A percentile compares a stretch with the other conserved stretches of the same genome.
phyloP scores from a whole-genome alignment of 176 grass and related monocot genomes.

The Oryza glumipatula region DNA sequence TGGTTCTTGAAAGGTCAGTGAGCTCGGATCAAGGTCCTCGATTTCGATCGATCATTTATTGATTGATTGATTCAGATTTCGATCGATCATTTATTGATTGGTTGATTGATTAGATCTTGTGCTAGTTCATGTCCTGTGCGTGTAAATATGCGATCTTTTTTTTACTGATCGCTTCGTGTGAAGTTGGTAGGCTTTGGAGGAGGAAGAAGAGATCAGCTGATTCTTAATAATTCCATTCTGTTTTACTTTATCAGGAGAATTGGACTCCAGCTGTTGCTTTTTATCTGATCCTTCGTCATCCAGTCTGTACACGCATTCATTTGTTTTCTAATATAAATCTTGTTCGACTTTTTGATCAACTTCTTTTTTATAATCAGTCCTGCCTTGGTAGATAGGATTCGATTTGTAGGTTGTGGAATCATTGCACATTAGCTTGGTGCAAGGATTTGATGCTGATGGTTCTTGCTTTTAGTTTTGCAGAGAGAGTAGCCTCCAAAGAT shows the following conservation, averaged over 20 bases:
- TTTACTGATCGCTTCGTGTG: background rate
- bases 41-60: background rate
- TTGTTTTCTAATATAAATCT: conserved; percentile 21
- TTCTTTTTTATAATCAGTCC: background rate
- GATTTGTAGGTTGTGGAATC: background rate
- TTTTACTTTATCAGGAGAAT: conserved; percentile 31
- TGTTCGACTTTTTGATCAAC: background rate
- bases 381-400: conserved; percentile 4
- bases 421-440: conserved; percentile 1
- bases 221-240: background rate
- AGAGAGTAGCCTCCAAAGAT: conserved; percentile 33
- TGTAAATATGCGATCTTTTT: background rate
- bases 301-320: conserved; percentile 38
- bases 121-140: background rate
- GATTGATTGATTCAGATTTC: background rate
- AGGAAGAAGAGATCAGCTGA: background rate
- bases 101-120: conserved; percentile 18
- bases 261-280: conserved; percentile 19
- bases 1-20: conserved; percentile 16
- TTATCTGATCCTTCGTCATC: conserved; percentile 33
- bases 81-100: background rate
- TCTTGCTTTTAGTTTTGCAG: conserved; percentile 41
- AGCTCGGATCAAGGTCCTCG: background rate
- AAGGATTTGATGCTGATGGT: conserved; percentile 24
- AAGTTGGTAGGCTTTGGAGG: conserved; percentile 26